A percentile compares a stretch with the other conserved stretches of the same genome.
phyloP scores from a whole-genome alignment of 2,329 filamentous ascomycete species.

The Colletotrichum agaves region DNA sequence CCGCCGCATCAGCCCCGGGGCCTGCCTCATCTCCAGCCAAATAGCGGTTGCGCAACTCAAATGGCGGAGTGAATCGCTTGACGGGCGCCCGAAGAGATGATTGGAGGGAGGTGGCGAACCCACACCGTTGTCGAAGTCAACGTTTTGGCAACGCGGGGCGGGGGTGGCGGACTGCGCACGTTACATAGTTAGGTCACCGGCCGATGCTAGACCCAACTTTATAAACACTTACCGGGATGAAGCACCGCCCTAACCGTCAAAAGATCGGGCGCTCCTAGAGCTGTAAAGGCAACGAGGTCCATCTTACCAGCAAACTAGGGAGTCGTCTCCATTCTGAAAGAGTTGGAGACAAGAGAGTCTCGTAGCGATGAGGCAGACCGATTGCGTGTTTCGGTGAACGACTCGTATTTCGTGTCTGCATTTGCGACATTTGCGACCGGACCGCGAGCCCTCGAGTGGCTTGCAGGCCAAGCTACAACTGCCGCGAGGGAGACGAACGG shows the following conservation, averaged over 20 bases:
- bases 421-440: neutral
- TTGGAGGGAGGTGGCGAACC: conserved; percentile 37
- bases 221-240: conserved; percentile 26
- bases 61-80: conserved; percentile 28
- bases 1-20: neutral
- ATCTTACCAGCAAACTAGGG: neutral
- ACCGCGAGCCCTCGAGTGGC: neutral
- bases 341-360: neutral
- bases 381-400: neutral
- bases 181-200: neutral
- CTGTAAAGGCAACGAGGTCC: neutral
- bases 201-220: neutral
- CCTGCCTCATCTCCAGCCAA: conserved; percentile 6
- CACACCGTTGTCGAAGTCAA: conserved; percentile 28
- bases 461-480: neutral
- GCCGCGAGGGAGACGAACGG: neutral
- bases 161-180: conserved; percentile 19
- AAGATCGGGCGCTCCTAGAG: conserved; percentile 11
- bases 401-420: conserved; percentile 32
- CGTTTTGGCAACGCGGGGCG: conserved; percentile 31
- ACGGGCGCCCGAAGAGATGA: conserved; percentile 26
- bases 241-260: conserved; percentile 5
- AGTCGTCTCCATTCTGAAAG: neutral
- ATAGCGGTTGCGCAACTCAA: conserved; percentile 25
- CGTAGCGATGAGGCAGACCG: conserved; percentile 3